These are phyloP conservation scores for Oryza glaberrima DNA, from an alignment of 176 grass and related monocot genomes.

Conservation along the genomic window DNA sequence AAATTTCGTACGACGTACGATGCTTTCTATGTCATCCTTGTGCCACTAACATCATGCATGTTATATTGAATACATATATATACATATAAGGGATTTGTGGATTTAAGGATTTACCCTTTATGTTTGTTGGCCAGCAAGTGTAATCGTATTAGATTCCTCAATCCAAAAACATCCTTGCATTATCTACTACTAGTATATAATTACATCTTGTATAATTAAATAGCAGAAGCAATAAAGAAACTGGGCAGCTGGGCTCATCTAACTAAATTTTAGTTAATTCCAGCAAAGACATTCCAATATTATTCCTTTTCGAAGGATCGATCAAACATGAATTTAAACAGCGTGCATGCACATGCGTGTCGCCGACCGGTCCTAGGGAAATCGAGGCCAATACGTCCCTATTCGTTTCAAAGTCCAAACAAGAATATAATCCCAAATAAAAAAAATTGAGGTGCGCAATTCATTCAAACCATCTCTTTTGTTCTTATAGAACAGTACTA, in stretches of 20 bases:
- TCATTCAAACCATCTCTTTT: background rate
- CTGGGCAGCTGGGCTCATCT: background rate
- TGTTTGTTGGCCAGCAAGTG: too few species aligned
- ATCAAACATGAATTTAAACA: background rate
- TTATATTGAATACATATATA: too few species aligned
- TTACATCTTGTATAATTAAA: too few species aligned
- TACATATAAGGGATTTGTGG: too few species aligned
- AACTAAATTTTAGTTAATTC: background rate
- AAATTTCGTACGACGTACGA: too few species aligned
- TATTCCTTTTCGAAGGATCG: background rate
- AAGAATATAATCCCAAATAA: background rate
- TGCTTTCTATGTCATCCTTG: too few species aligned
- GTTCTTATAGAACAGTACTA: background rate
- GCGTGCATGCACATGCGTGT: background rate
- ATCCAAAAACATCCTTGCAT: too few species aligned
- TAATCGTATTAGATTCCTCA: too few species aligned
- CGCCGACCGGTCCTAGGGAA: background rate
- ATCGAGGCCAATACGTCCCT: background rate
- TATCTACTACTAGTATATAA: too few species aligned
- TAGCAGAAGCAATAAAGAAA: background rate
- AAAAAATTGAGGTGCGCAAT: background rate
- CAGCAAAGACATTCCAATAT: background rate
- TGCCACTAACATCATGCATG: too few species aligned
- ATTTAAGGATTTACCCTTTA: too few species aligned
- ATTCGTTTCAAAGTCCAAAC: background rate